Conservation (phyloP, 1,284 basidiomycete species). For the Tilletia caries region DNA sequence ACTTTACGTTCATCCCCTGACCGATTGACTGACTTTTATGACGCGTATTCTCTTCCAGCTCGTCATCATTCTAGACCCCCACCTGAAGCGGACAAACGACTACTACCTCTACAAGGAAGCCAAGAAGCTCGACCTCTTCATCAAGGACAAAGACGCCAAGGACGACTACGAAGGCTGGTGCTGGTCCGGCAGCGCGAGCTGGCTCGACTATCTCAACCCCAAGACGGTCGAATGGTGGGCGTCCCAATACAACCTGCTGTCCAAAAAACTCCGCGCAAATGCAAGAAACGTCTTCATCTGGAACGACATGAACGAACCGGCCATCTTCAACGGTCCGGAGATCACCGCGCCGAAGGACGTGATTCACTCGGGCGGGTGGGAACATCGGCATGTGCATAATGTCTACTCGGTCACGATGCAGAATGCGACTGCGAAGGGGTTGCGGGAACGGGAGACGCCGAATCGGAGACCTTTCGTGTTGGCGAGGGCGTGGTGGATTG, state of each 20-base stretch:
- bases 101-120: slow-evolving; percentile 86
- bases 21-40: too few relatives aligned
- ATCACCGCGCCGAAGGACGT: slow-evolving; percentile 95
- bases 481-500: slow-evolving; percentile 89
- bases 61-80: slow-evolving; percentile 95
- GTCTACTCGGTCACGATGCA: slow-evolving; percentile 67
- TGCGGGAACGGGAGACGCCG: slow-evolving; percentile 67
- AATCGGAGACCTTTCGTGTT: slow-evolving; percentile 75
- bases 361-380: slow-evolving; percentile 88
- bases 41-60: slow-evolving; percentile 62
- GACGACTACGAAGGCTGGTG: slow-evolving; percentile 96
- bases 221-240: slow-evolving; percentile 84
- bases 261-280: slow-evolving; percentile 43
- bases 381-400: slow-evolving; percentile 93
- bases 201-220: slow-evolving; percentile 97
- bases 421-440: slow-evolving; percentile 76
- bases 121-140: slow-evolving; percentile 72
- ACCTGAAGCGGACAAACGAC: slow-evolving; percentile 75
- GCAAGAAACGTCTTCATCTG: slow-evolving; percentile 73
- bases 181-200: slow-evolving; percentile 90
- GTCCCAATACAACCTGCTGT: slow-evolving; percentile 35
- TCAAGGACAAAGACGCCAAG: slow-evolving; percentile 72
- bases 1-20: neutral
- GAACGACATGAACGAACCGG: slow-evolving; percentile 99
- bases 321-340: slow-evolving; percentile 96